Evolutionary conservation across 352 stramenopile species (phyloP), one percentile per base, ranked within the genome.

Genomic region (Globisporangium rhizosaccharum): DNA sequence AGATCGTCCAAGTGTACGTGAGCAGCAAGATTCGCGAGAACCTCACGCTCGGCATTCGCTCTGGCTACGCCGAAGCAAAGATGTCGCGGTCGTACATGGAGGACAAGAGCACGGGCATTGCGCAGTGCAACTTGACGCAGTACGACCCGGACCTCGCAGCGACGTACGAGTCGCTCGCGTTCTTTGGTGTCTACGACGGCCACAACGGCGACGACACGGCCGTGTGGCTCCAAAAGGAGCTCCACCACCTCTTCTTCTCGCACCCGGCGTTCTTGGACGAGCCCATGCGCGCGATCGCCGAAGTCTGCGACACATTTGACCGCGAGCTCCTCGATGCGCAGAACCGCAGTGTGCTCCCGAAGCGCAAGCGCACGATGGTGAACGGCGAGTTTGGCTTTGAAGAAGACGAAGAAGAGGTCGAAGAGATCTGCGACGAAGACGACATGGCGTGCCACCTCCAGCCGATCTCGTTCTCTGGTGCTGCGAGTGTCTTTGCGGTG

Each of bases 11-110:
- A 62, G 85, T 91, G 42, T 95, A 95, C 58, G 85, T 95, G 59
- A 95, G 85, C 68, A 93, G 82, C 56, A 93, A 91, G 62, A 89
- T 88, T 36, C 86, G 86, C 14, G 86, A 94, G 65, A 92, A 95
- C 48, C 70, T 91, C 1, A 54, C 57, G 46, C 67, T 94, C 23
- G 57, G 75, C 12, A 80, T 96, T 44, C 81, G 82, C 17, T 90
- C 84, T 11, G 86, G 85, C 5, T 94, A 92, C 45, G 86, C 82
- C 12, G 83, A 95, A 57, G 86, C 85, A 12, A 96, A 95, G 71
- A 87, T 87, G 42, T 74, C 74, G 11, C 81, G 87, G 2, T 85
- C 80, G 41, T 92, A 90, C 68, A 97, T 96, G 87, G 87, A 96
- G 67, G 87, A 96, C 67, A 79, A 84, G 48, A 90, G 45, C 46